Conservation (phyloP, 345 rosid genomes). For the Aquilaria malaccensis region DNA sequence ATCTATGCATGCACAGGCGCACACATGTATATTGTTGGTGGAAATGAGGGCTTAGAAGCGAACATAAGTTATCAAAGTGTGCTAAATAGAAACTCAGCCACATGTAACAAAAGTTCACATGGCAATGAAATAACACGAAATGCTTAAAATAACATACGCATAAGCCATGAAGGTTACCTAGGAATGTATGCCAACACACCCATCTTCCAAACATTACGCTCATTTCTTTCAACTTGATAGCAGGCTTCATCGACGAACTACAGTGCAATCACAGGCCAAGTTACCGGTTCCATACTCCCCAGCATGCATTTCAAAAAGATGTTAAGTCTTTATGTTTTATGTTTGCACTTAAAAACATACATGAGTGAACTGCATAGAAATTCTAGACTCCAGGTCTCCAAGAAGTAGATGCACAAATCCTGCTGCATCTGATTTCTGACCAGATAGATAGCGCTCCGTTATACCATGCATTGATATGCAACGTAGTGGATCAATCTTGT, state of each 20-base stretch:
- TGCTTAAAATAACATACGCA: no score
- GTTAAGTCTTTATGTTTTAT: not conserved
- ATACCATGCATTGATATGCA: conserved; percentile 97
- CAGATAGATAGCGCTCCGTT: conserved; percentile 87
- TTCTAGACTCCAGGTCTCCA: conserved; percentile 77
- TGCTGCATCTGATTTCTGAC: conserved; percentile 97
- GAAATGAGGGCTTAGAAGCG: no score
- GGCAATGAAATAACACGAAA: not conserved
- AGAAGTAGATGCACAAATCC: conserved; percentile 93
- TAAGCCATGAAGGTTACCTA: conserved; percentile 30
- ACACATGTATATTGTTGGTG: no score
- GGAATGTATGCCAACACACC: conserved; percentile 87
- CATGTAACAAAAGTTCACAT: not conserved
- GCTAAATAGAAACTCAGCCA: no score
- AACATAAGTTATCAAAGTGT: no score
- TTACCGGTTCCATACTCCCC: conserved; percentile 8
- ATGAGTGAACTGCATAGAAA: conserved; percentile 78
- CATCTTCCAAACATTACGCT: conserved; percentile 70
- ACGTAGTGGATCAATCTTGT: conserved; percentile 84
- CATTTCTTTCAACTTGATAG: conserved; percentile 83
- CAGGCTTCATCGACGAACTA: conserved; percentile 97
- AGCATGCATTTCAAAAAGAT: conserved; percentile 1
- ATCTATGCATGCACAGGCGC: no score
- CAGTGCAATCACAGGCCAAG: conserved; percentile 16
- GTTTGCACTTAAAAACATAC: conserved; percentile 35